Conservation (phyloP, 768 basidiomycete genomes). For the Cantharellus anzutake region DNA sequence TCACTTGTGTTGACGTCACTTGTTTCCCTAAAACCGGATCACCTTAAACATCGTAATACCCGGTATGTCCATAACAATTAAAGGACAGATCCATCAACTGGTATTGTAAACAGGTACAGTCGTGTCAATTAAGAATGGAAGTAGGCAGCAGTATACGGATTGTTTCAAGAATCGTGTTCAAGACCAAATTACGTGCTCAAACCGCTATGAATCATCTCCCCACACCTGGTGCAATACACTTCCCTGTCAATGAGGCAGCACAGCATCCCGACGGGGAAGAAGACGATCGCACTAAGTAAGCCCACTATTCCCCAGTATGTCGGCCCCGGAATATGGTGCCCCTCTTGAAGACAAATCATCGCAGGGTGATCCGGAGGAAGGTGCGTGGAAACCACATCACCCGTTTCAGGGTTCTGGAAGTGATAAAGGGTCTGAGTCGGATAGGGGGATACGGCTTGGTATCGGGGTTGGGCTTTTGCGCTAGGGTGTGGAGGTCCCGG, state of each 20-base stretch:
- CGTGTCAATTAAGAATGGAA: too few species aligned
- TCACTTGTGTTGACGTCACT: too few species aligned
- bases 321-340: constrained; percentile 35
- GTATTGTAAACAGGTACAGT: too few species aligned
- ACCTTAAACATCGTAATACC: too few species aligned
- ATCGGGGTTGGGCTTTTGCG: neutral
- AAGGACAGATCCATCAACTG: too few species aligned
- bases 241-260: constrained; percentile 57
- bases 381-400: constrained; percentile 37
- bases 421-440: constrained; percentile 27
- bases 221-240: constrained; percentile 40
- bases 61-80: too few species aligned
- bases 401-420: constrained; percentile 44
- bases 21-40: too few species aligned
- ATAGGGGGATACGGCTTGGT: neutral
- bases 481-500: neutral
- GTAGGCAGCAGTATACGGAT: too few species aligned
- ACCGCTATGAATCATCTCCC: neutral
- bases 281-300: constrained; percentile 60
- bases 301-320: constrained; percentile 56
- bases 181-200: neutral
- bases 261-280: constrained; percentile 73
- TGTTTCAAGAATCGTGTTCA: too few species aligned
- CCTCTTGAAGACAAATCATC: constrained; percentile 70
- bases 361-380: constrained; percentile 64